Base-by-base conservation (phyloP, 768 basidiomycete species). In the Hericium rajendrae region DNA sequence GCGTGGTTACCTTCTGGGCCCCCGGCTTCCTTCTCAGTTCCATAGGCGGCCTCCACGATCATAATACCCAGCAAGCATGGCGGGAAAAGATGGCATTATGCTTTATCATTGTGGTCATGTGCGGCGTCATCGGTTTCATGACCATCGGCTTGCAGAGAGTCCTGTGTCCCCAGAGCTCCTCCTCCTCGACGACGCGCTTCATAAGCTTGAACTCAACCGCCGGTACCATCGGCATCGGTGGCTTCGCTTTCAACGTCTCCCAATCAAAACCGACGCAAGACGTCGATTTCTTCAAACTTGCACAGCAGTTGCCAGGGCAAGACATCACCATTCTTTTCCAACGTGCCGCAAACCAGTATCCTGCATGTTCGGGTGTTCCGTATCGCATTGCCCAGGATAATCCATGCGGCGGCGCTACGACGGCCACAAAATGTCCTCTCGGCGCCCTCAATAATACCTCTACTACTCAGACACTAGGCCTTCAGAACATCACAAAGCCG, bases 11-110 rank as follows among this genome's bases (percentile, higher is more conserved):
- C 6, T 94, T 88, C 68, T 97, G 93, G 93, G 94, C 91, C 2
- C 94, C 94, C 24, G 77, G 81, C 49, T 78, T 87, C 65, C 70
- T 92, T 22, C 80, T 97, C 57, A 71, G 79, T 22, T 81, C 84
- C 2, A 41, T 92, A 11, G 89, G 88, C 57, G 90, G 92, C 48
- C 77, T 97, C 68, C 86, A 81, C 67, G 92, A 94, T 71, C 79
- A 80, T 64, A 76, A 81, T 39, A 78, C 81, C 54, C 76, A 84
- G 60, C 91, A 97, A 70, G 97, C 97, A 1, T 99, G 97, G 97
- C 83, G 94, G 67, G 97, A 99, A 72, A 99, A 98, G 77, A 85
- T 95, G 57, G 83, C 93, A 6, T 76, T 99, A 3, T 97, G 94
- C 72, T 84, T 89, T 70, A 85, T 97, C 66, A 90, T 93, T 53